A percentile compares a stretch with the other conserved stretches of the same genome.
Conservation (phyloP, 345 rosid species). For the Kernera saxatilis region DNA sequence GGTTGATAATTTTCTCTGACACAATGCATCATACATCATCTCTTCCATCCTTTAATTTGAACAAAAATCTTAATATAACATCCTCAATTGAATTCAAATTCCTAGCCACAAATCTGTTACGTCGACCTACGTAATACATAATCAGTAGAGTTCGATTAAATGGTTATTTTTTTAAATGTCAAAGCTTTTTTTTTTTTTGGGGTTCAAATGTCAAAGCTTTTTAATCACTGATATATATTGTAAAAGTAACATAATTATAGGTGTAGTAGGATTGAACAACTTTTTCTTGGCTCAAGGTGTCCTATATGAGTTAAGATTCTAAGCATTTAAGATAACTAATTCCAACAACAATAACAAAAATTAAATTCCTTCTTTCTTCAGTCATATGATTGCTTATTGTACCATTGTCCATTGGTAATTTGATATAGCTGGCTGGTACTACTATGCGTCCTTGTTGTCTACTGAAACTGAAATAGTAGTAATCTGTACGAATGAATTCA, state of each 20-base stretch:
- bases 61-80: not conserved
- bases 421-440: not conserved
- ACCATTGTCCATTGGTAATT: not conserved
- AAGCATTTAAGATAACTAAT: not conserved
- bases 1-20: conserved; percentile 11
- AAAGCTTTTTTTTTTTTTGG: no score
- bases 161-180: no score
- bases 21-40: not conserved
- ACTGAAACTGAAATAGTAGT: no score
- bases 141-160: not conserved
- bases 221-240: not conserved
- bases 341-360: not conserved
- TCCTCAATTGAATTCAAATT: not conserved
- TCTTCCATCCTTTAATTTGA: conserved; percentile 25
- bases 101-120: not conserved
- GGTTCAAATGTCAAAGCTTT: no score
- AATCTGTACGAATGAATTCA: not conserved
- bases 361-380: not conserved
- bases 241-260: not conserved
- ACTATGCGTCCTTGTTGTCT: not conserved
- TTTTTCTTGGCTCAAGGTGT: conserved; percentile 20
- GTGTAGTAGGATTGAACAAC: not conserved
- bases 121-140: not conserved
- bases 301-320: not conserved
- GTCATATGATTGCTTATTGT: not conserved